phyloP scores from a whole-genome alignment of 148 eudicot genomes.

The Silene conica region DNA sequence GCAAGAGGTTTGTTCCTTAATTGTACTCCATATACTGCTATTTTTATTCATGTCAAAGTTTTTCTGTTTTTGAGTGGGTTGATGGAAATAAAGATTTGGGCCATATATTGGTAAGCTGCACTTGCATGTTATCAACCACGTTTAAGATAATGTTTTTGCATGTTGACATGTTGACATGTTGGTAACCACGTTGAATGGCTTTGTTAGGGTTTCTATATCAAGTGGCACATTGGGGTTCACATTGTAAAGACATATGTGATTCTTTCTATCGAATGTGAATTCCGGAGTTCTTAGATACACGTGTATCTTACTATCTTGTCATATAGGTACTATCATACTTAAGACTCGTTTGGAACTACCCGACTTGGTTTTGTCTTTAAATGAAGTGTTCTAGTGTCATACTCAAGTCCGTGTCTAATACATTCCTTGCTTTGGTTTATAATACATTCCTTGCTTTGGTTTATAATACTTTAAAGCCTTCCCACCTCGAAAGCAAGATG shows the following conservation, averaged over 20 bases:
- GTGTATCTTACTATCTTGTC: no score
- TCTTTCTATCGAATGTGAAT: background rate
- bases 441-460: background rate
- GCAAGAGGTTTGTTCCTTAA: slow-evolving; percentile 58
- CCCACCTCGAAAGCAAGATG: background rate
- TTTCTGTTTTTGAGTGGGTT: background rate
- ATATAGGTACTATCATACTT: no score
- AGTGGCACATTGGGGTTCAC: background rate
- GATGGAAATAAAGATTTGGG: background rate
- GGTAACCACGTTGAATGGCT: background rate
- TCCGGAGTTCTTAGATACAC: no score
- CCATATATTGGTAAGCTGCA: background rate
- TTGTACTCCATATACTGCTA: background rate
- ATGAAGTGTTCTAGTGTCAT: background rate
- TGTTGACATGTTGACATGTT: background rate
- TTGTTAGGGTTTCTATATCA: background rate
- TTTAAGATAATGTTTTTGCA: background rate
- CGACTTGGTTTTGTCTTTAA: background rate
- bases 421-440: background rate
- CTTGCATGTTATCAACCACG: no score
- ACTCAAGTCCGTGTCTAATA: background rate
- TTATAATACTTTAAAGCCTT: background rate
- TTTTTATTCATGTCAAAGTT: no score
- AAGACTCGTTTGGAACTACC: background rate
- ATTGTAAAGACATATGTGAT: background rate